Conservation (phyloP, 1,284 basidiomycete species). For the Stereum hirsutum region DNA sequence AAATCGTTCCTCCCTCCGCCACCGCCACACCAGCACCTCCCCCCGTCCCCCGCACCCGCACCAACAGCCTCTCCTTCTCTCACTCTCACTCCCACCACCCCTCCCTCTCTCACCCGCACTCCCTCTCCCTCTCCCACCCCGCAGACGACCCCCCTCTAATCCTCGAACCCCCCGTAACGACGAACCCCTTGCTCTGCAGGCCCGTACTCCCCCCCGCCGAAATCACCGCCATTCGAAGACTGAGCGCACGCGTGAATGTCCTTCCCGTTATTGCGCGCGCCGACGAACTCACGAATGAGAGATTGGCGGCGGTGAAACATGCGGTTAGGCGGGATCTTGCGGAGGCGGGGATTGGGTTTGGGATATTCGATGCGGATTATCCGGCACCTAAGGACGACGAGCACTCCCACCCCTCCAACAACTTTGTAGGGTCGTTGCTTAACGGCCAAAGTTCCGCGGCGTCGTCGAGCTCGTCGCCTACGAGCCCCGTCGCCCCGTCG, state of each 20-base stretch:
- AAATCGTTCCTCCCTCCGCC: conserved; percentile 58
- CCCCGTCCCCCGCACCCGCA: conserved; percentile 51
- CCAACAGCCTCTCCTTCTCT: conserved; percentile 60
- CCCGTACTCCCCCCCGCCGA: conserved; percentile 67
- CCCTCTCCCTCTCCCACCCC: conserved; percentile 52
- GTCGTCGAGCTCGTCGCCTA: conserved; percentile 45
- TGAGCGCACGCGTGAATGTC: conserved; percentile 90
- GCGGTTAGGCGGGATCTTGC: conserved; percentile 72
- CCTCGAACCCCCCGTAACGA: conserved; percentile 67
- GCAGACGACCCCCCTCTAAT: conserved; percentile 68
- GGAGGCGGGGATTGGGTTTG: conserved; percentile 74
- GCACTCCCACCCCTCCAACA: conserved; percentile 31
- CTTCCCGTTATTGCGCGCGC: conserved; percentile 91
- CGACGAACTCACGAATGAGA: conserved; percentile 87
- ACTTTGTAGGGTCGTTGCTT: conserved; percentile 41
- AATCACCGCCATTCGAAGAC: conserved; percentile 82
- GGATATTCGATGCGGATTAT: conserved; percentile 68
- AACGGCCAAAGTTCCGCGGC: conserved; percentile 38
- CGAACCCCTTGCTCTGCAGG: conserved; percentile 55
- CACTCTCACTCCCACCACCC: conserved; percentile 52
- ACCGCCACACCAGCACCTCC: conserved; percentile 47
- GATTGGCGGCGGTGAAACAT: conserved; percentile 64
- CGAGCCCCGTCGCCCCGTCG: conserved; percentile 47
- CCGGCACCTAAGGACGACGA: conserved; percentile 31
- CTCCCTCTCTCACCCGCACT: conserved; percentile 47